Conservation (phyloP, 345 rosid genomes). For the Carallia brachiata region DNA sequence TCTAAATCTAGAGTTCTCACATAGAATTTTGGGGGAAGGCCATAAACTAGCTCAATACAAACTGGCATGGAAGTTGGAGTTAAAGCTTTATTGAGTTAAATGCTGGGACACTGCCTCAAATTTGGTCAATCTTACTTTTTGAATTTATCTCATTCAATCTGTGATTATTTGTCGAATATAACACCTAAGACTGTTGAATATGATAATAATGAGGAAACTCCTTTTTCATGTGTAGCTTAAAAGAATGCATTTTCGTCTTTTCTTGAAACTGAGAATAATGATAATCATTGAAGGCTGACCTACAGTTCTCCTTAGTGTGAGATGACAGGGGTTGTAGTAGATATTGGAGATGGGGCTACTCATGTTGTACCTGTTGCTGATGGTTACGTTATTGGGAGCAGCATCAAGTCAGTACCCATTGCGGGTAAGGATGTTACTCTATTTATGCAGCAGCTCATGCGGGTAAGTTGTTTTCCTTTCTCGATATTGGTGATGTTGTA, state of each 20-base stretch:
- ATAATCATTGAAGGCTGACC: conserved; percentile 41
- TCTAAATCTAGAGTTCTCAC: not conserved
- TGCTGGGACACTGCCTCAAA: not conserved
- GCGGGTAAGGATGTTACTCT: conserved; percentile 88
- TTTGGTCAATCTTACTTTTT: not conserved
- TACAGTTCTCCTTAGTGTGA: conserved; percentile 68
- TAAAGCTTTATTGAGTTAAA: not conserved
- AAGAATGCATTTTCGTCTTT: not conserved
- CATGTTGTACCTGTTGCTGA: conserved; percentile 97
- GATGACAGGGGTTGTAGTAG: conserved; percentile 99
- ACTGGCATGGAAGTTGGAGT: not conserved
- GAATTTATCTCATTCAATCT: too few species aligned
- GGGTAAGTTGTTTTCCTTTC: conserved; percentile 46
- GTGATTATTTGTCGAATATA: too few species aligned
- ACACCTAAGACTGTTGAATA: not conserved
- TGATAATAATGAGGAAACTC: too few species aligned
- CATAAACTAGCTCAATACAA: not conserved
- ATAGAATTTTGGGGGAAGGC: not conserved
- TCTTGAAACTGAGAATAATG: not conserved
- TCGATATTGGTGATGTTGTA: not conserved
- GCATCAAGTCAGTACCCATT: conserved; percentile 86
- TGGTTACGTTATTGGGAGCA: conserved; percentile 95
- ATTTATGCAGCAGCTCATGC: conserved; percentile 96
- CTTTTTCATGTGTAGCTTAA: too few species aligned
- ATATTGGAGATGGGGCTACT: conserved; percentile 97